A percentile compares a stretch with the other conserved stretches of the same genome.
Evolutionary conservation across 345 rosid species (phyloP).

Genomic region (Pseudoturritis turrita): DNA sequence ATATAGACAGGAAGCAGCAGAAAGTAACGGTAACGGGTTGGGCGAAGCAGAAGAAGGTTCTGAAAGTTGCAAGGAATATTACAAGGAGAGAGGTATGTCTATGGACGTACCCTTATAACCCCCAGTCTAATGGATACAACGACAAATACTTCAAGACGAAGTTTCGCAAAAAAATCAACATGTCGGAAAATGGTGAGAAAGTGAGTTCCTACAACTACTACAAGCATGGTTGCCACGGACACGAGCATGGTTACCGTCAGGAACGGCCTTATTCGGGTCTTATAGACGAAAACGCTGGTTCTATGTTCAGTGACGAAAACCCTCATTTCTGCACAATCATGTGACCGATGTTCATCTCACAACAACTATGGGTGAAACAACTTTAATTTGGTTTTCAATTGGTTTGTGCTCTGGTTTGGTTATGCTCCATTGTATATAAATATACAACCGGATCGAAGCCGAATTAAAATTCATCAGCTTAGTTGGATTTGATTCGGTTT

Average conservation of each 20-base stretch:
- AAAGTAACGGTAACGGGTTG: slow-evolving; percentile 81
- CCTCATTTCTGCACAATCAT: slow-evolving; percentile 72
- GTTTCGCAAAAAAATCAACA: background rate
- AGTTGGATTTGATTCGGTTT: background rate
- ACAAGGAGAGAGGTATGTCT: slow-evolving; percentile 57
- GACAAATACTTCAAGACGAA: slow-evolving; percentile 18
- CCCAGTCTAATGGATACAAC: slow-evolving; percentile 36
- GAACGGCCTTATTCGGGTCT: slow-evolving; percentile 34
- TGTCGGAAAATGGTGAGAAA: slow-evolving; percentile 27
- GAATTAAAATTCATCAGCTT: background rate
- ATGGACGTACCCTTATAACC: slow-evolving; percentile 65
- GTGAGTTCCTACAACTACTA: slow-evolving; percentile 46
- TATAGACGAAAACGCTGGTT: slow-evolving; percentile 34
- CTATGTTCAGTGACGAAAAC: slow-evolving; percentile 72
- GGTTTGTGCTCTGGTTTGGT: background rate
- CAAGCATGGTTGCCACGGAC: slow-evolving; percentile 44
- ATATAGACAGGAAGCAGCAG: slow-evolving; percentile 53
- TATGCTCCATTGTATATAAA: slow-evolving; percentile 3
- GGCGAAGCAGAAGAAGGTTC: slow-evolving; percentile 56
- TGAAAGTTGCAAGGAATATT: slow-evolving; percentile 48
- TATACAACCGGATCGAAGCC: background rate
- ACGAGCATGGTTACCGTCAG: slow-evolving; percentile 43
- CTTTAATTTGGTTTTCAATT: background rate
- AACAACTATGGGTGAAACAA: background rate
- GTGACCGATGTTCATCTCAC: slow-evolving; percentile 25